Percentiles rank a stretch among this genome's conserved stretches.
phyloP scores from a whole-genome alignment of 148 eudicot species.

The Tetragonia tetragonoides region DNA sequence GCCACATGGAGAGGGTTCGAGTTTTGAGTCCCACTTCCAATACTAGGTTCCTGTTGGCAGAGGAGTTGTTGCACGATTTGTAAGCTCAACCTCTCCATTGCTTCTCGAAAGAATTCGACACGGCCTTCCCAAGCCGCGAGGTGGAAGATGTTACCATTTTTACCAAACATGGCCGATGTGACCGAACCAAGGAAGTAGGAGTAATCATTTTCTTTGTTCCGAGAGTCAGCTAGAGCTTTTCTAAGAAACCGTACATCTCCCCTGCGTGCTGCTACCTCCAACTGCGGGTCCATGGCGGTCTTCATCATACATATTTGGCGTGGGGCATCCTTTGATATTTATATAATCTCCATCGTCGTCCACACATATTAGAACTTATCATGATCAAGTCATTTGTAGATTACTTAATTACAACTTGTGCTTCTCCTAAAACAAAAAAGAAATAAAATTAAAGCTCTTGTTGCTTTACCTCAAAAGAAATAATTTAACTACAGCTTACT shows the following conservation, averaged over 20 bases:
- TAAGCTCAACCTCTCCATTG: neutral
- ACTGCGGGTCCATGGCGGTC: neutral
- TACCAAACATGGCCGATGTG: neutral
- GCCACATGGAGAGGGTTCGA: conserved; percentile 16
- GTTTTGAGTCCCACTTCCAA: too few species aligned
- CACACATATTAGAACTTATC: too few species aligned
- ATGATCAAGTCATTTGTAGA: too few species aligned
- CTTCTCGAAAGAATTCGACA: neutral
- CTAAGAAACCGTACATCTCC: conserved; percentile 15
- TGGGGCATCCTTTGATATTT: too few species aligned
- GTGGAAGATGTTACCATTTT: conserved; percentile 10
- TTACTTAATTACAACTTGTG: too few species aligned
- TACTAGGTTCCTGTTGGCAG: neutral
- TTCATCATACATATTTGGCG: too few species aligned
- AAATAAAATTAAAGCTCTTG: too few species aligned
- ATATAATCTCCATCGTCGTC: too few species aligned
- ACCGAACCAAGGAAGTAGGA: neutral
- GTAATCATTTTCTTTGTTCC: neutral
- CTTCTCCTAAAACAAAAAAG: too few species aligned
- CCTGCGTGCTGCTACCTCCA: neutral
- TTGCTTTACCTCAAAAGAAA: too few species aligned
- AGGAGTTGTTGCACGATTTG: neutral
- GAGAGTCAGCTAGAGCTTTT: neutral
- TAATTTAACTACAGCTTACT: too few species aligned
- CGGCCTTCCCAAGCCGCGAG: neutral